A percentile compares a stretch with the other conserved stretches of the same genome.
Evolutionary conservation across 2,329 filamentous ascomycete species (phyloP).

Genomic region (Fusarium musae): DNA sequence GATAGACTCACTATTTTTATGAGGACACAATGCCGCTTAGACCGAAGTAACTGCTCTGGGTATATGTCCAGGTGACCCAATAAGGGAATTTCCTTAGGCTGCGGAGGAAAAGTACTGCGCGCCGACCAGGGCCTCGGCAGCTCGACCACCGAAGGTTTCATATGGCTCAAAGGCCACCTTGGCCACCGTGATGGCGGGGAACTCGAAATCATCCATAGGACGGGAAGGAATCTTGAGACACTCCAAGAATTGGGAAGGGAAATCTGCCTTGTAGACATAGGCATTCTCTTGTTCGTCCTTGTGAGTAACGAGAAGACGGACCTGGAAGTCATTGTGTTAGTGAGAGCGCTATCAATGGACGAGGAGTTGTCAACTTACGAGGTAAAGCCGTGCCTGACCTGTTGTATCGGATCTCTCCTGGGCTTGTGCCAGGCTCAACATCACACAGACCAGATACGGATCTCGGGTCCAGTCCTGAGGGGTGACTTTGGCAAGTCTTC

Average conservation of each 20-base stretch:
- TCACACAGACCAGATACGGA: neutral
- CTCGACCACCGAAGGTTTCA: neutral
- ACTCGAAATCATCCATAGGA: neutral
- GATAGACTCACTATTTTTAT: neutral
- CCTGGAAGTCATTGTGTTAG: neutral
- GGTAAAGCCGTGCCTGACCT: neutral
- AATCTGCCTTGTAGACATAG: neutral
- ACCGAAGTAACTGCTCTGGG: neutral
- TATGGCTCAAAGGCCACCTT: neutral
- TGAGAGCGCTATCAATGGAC: rapidly evolving
- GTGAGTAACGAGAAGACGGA: neutral
- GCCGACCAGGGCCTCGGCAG: neutral
- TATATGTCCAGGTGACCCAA: no score
- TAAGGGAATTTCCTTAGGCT: rapidly evolving
- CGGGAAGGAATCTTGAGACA: neutral
- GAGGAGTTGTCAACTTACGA: neutral
- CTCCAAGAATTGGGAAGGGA: neutral
- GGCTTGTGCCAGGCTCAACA: neutral
- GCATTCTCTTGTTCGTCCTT: neutral
- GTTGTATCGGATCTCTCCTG: neutral
- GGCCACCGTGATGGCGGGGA: neutral
- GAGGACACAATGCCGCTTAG: neutral
- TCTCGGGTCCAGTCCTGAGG: neutral
- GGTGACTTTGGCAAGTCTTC: neutral
- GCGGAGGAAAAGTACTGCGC: neutral